Conservation (phyloP, 2,329 filamentous ascomycete species). For the Aspergillus jensenii region DNA sequence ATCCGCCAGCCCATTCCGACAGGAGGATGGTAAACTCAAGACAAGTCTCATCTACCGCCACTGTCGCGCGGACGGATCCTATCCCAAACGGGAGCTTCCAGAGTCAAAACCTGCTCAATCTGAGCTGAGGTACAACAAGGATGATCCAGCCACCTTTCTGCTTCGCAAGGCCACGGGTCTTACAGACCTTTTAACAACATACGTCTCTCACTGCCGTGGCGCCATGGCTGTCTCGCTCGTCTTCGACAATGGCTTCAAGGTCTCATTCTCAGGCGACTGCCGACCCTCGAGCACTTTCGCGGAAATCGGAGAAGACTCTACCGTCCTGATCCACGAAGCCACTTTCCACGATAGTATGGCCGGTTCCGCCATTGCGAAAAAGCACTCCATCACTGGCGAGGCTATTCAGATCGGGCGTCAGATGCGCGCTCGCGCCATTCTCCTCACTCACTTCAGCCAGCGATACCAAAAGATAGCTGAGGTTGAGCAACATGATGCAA, state of each 20-base stretch:
- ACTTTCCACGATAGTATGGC: conserved; percentile 87
- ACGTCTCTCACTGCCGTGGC: conserved; percentile 75
- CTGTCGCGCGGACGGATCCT: conserved; percentile 26
- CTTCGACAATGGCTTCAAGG: conserved; percentile 76
- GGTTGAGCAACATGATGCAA: background rate
- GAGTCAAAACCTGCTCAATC: conserved; percentile 18
- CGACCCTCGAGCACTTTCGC: conserved; percentile 72
- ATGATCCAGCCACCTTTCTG: conserved; percentile 32
- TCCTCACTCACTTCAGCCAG: conserved; percentile 95
- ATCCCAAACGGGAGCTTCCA: conserved; percentile 17
- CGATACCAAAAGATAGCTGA: conserved; percentile 73
- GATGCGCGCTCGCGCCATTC: conserved; percentile 77
- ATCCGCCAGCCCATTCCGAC: conserved; percentile 31
- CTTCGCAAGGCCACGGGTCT: conserved; percentile 60
- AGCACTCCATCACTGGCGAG: conserved; percentile 84
- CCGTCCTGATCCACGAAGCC: conserved; percentile 89
- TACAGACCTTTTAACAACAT: conserved; percentile 63
- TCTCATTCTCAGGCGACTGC: conserved; percentile 94
- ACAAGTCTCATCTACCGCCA: conserved; percentile 33
- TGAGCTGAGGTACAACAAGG: conserved; percentile 27
- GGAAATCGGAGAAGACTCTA: conserved; percentile 68
- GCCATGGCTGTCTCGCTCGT: conserved; percentile 76
- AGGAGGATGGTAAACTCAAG: conserved; percentile 17
- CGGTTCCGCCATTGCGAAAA: conserved; percentile 80
- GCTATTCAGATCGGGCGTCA: conserved; percentile 72